Evolutionary conservation across 371 early-diverging fungal genomes (phyloP).

Genomic region (Batkoa obscura): DNA sequence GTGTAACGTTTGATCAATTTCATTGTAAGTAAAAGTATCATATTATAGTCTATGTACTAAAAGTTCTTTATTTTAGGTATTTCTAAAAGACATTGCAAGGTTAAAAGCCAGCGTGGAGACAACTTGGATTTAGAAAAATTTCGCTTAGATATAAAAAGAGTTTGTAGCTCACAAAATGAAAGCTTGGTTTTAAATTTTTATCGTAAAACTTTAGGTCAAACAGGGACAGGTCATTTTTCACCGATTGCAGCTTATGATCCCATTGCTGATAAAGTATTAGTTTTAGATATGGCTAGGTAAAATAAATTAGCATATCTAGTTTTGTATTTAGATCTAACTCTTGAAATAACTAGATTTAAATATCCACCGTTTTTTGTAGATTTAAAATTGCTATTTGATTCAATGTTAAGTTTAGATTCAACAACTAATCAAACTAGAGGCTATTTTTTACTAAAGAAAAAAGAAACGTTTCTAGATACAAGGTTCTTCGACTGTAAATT

Average conservation of each 20-base stretch:
- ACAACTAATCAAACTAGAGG: conserved; percentile 68
- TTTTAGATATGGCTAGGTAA: conserved; percentile 58
- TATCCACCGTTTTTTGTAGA: conserved; percentile 67
- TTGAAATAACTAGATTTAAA: conserved; percentile 20
- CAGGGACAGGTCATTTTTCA: conserved; percentile 43
- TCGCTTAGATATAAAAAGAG: conserved; percentile 41
- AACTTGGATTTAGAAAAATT: conserved; percentile 56
- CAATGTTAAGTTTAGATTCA: conserved; percentile 58
- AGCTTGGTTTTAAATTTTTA: conserved; percentile 78
- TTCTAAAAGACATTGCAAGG: conserved; percentile 16
- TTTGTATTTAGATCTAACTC: neutral
- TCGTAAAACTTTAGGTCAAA: conserved; percentile 54
- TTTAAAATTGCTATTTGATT: conserved; percentile 45
- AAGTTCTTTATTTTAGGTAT: conserved; percentile 48
- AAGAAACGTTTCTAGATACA: too few relatives aligned
- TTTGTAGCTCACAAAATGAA: conserved; percentile 40
- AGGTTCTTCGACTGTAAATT: too few relatives aligned
- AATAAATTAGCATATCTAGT: too few relatives aligned
- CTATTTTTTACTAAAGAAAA: conserved; percentile 16
- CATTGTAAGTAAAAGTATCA: neutral
- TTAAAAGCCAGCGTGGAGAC: conserved; percentile 44
- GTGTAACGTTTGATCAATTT: neutral
- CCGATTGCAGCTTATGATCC: conserved; percentile 21
- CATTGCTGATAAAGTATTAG: conserved; percentile 37
- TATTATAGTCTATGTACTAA: conserved; percentile 16